A percentile compares a stretch with the other conserved stretches of the same genome.
Conservation (phyloP, 306 rosid genomes). For the Mimosa pudica region DNA sequence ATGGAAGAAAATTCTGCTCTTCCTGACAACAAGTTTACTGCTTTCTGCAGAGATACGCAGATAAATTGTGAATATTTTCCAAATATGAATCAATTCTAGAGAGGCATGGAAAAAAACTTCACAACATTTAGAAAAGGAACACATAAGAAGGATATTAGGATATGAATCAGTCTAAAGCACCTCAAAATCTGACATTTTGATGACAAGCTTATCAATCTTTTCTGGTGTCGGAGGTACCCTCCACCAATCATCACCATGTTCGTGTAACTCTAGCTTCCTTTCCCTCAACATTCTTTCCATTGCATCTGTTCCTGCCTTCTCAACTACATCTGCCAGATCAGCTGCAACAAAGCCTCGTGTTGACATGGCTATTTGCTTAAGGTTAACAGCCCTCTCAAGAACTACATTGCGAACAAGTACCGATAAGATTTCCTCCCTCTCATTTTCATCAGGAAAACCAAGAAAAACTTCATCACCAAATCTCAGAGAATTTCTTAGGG, state of each 20-base stretch:
- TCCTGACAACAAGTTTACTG: slow-evolving; percentile 62
- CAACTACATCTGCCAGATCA: slow-evolving; percentile 74
- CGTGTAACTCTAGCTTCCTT: slow-evolving; percentile 51
- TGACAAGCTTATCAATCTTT: slow-evolving; percentile 67
- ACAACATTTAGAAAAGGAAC: neutral
- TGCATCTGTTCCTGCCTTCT: slow-evolving; percentile 84
- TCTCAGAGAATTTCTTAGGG: slow-evolving; percentile 83
- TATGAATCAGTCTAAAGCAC: slow-evolving; percentile 38
- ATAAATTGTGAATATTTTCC: slow-evolving; percentile 13
- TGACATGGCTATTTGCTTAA: slow-evolving; percentile 71
- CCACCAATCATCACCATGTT: slow-evolving; percentile 65
- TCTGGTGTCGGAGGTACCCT: slow-evolving; percentile 65
- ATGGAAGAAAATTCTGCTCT: slow-evolving; percentile 91
- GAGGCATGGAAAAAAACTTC: neutral
- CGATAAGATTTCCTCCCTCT: slow-evolving; percentile 58
- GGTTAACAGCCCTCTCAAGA: slow-evolving; percentile 82
- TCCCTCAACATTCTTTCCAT: slow-evolving; percentile 69
- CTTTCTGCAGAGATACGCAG: slow-evolving; percentile 58
- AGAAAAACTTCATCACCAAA: slow-evolving; percentile 73
- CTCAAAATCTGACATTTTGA: slow-evolving; percentile 87
- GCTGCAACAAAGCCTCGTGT: slow-evolving; percentile 95
- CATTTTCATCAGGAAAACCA: slow-evolving; percentile 66
- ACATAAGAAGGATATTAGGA: neutral
- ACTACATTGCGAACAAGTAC: slow-evolving; percentile 56
- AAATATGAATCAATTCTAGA: neutral